Conservation (phyloP, 1,284 basidiomycete species). For the Cerrena zonata region DNA sequence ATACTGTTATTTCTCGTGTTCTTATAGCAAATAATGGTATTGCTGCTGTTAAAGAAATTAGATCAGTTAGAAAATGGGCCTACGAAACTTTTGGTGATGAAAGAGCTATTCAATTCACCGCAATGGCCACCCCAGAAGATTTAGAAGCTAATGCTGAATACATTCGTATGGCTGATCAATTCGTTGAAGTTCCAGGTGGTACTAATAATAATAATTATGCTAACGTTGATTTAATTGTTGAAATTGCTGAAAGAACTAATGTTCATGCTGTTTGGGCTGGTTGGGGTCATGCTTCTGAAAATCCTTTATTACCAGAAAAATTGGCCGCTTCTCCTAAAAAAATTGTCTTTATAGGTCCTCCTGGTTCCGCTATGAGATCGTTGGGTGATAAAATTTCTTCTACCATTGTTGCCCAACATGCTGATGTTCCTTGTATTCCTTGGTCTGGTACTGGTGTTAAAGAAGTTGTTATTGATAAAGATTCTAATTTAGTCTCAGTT, state of each 20-base stretch:
- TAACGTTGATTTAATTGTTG: conserved; percentile 98
- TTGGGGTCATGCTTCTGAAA: conserved; percentile 99
- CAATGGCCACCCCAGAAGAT: conserved; percentile 99
- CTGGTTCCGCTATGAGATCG: conserved; percentile 97
- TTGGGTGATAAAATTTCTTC: conserved; percentile 99
- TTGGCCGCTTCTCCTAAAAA: conserved; percentile 90
- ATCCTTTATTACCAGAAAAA: conserved; percentile 94
- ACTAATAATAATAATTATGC: conserved; percentile 99
- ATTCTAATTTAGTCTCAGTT: conserved; percentile 89
- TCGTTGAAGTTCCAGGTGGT: conserved; percentile 97
- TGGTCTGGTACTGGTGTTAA: conserved; percentile 97
- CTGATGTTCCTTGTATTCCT: conserved; percentile 96
- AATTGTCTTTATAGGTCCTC: conserved; percentile 98
- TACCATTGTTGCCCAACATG: conserved; percentile 97
- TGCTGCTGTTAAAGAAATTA: conserved; percentile 98
- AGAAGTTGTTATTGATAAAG: conserved; percentile 80
- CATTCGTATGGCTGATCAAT: conserved; percentile 99
- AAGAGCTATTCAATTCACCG: conserved; percentile 94
- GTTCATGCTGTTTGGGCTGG: conserved; percentile 99
- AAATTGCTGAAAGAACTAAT: conserved; percentile 93
- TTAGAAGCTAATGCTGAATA: conserved; percentile 98
- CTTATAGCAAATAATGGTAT: conserved; percentile 74
- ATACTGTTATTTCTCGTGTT: conserved; percentile 87
- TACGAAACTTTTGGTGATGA: conserved; percentile 99
- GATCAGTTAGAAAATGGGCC: conserved; percentile 98